Evolutionary conservation across 495 filamentous ascomycete genomes (phyloP).

Genomic region (Rusavskia elegans): DNA sequence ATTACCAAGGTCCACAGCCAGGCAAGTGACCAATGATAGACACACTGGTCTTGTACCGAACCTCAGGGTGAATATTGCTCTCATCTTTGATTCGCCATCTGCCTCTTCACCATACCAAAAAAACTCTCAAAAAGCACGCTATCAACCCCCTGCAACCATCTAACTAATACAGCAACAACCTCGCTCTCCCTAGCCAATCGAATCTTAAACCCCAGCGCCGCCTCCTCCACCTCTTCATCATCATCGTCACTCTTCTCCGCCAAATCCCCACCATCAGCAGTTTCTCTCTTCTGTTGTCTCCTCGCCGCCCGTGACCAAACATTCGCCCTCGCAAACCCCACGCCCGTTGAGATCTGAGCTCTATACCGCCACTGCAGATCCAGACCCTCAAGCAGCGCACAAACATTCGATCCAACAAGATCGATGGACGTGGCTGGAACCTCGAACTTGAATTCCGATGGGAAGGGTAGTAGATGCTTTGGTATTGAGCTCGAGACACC

Average conservation of each 20-base stretch:
- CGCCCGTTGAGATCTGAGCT: conserved; percentile 22
- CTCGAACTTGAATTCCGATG: no score
- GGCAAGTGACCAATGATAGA: no score
- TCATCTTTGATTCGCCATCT: conserved; percentile 10
- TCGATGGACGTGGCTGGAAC: no score
- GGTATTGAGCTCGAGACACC: no score
- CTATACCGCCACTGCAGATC: conserved; percentile 38
- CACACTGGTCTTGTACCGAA: no score
- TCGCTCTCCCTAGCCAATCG: conserved; percentile 17
- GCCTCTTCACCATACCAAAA: conserved; percentile 57
- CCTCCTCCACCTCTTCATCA: conserved; percentile 8
- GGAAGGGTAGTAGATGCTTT: no score
- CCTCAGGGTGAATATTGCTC: no score
- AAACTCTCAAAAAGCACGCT: conserved; percentile 75
- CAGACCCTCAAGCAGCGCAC: conserved; percentile 16
- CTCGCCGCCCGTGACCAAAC: conserved; percentile 61
- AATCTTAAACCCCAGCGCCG: conserved; percentile 31
- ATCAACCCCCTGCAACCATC: conserved; percentile 68
- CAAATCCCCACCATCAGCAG: conserved; percentile 6
- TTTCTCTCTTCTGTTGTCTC: conserved; percentile 27
- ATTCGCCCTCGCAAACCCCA: conserved; percentile 43
- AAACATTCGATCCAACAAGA: no score
- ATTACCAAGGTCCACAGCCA: no score
- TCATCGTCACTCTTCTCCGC: conserved; percentile 9
- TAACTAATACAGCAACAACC: conserved; percentile 29